Evolutionary conservation across 2,329 filamentous ascomycete species (phyloP).

Genomic region (Berkeleyomyces basicola): DNA sequence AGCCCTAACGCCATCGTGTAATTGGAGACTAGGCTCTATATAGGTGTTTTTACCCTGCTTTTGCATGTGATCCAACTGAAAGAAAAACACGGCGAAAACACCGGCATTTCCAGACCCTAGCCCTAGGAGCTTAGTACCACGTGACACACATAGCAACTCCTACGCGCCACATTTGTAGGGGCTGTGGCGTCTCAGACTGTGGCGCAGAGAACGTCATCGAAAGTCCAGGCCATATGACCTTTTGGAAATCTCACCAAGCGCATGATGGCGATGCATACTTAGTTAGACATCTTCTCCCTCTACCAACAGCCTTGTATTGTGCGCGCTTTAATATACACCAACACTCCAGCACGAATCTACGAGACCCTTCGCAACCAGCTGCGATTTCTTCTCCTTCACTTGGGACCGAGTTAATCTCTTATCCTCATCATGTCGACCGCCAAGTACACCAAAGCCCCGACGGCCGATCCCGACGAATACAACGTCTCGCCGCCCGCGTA

Average conservation of each 20-base stretch:
- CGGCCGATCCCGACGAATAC: constrained; percentile 75
- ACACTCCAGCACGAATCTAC: neutral
- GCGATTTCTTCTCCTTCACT: neutral
- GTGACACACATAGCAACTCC: neutral
- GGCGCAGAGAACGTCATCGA: neutral
- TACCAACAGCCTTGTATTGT: neutral
- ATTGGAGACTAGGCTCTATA: too few species aligned
- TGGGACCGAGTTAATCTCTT: neutral
- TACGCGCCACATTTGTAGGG: neutral
- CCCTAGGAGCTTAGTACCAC: neutral
- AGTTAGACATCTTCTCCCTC: neutral
- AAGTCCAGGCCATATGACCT: neutral
- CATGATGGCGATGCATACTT: neutral
- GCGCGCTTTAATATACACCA: neutral
- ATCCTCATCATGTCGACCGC: constrained; percentile 46
- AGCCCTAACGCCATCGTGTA: too few species aligned
- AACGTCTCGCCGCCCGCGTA: constrained; percentile 74
- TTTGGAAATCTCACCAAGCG: neutral
- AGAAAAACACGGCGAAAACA: too few species aligned
- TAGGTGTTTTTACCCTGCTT: neutral
- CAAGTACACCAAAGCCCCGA: constrained; percentile 70
- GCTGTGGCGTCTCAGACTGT: neutral
- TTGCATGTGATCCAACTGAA: neutral
- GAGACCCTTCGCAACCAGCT: too few species aligned
- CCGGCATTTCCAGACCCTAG: neutral